These are phyloP conservation scores for Colletotrichum lupini DNA, from an alignment of 2,329 filamentous ascomycete species.

Conservation along the genomic window DNA sequence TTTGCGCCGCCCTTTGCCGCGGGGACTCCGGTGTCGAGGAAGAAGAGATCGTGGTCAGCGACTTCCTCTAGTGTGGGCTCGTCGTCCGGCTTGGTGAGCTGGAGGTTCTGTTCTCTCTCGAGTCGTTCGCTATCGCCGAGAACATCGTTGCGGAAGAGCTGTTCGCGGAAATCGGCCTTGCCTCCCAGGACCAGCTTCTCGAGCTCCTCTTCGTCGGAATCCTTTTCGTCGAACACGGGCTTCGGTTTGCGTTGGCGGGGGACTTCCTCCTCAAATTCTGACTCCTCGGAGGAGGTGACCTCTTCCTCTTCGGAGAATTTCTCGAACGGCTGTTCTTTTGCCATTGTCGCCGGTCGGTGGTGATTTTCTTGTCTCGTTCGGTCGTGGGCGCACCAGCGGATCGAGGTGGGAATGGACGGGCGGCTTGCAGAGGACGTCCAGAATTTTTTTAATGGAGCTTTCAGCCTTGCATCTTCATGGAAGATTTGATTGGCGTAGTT, in stretches of 20 bases:
- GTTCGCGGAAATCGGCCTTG: constrained; percentile 81
- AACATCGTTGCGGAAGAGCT: constrained; percentile 70
- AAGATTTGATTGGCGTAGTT: not conserved
- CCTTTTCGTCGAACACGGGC: constrained; percentile 68
- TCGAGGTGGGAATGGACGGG: not conserved
- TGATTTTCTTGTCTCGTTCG: constrained; percentile 2
- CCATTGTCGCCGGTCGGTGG: constrained; percentile 25
- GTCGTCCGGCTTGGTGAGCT: constrained; percentile 49
- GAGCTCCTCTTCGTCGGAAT: constrained; percentile 85
- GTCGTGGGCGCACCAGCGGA: constrained; percentile 7
- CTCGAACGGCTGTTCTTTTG: constrained; percentile 36
- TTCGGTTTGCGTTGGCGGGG: constrained; percentile 38
- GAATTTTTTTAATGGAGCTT: constrained; percentile 31
- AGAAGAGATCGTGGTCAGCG: constrained; percentile 86
- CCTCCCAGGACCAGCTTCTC: constrained; percentile 92
- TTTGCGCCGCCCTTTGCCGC: constrained; percentile 47
- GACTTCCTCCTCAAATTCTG: constrained; percentile 41
- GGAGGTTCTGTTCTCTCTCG: constrained; percentile 45
- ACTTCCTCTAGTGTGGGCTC: constrained; percentile 65
- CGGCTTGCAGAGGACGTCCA: constrained; percentile 20
- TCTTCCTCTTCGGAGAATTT: constrained; percentile 36
- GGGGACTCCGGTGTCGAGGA: constrained; percentile 76
- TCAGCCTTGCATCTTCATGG: constrained; percentile 20
- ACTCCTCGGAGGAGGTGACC: constrained; percentile 26
- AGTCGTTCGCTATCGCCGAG: constrained; percentile 44